Percentiles rank a stretch among this genome's conserved stretches.
Conservation (phyloP, 129 eudicot genomes). For the carrot (Daucus carota) region DH1_v3.0 NC_030385.2:11165001-11165500, state of each 20-base stretch:
- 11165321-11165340: conserved; percentile 3
- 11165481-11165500: conserved; percentile 5
- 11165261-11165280: conserved; percentile 2
- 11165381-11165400: conserved; percentile 6
- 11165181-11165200: conserved; percentile 7
- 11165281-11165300: conserved; percentile 8
- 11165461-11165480: conserved; percentile 6
- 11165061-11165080: not conserved
- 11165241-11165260: conserved; percentile 5
- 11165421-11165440: not conserved
- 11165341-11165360: not conserved
- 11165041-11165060: not conserved
- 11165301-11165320: not conserved
- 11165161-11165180: conserved; percentile 6
- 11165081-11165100: not conserved
- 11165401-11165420: conserved; percentile 8
- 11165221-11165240: conserved; percentile 9
- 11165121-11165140: not conserved
- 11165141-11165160: conserved; percentile 6
- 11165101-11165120: not conserved
- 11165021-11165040: not conserved
- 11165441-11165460: conserved; percentile 10
- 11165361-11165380: conserved; percentile 7
- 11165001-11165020: conserved; percentile 10
- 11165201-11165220: conserved; percentile 7